Evolutionary conservation across 2,329 filamentous ascomycete species (phyloP).

Genomic region (Cladosporium sp.): DNA sequence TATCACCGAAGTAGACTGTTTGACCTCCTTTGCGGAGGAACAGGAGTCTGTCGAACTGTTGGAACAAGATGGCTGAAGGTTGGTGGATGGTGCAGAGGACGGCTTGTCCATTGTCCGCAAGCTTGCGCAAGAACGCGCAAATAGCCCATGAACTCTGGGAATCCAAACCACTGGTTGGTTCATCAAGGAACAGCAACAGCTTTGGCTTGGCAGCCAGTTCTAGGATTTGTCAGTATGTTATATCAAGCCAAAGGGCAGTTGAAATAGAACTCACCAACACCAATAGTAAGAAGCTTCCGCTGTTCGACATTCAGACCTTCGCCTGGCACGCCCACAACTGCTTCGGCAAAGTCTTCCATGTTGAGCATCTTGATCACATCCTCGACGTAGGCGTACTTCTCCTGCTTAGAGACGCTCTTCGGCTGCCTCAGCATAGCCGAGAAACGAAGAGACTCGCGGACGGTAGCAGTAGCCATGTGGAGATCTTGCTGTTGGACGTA

Average conservation of each 20-base stretch:
- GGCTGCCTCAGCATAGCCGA: conserved; percentile 60
- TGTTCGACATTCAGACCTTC: conserved; percentile 61
- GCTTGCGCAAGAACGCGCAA: conserved; percentile 70
- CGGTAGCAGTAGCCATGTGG: conserved; percentile 57
- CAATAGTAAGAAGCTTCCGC: conserved; percentile 61
- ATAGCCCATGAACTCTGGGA: conserved; percentile 73
- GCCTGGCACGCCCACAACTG: conserved; percentile 58
- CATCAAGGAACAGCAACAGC: conserved; percentile 71
- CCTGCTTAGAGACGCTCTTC: conserved; percentile 50
- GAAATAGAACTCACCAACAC: conserved; percentile 34
- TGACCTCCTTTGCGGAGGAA: conserved; percentile 73
- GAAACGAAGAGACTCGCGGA: conserved; percentile 62
- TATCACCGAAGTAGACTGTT: conserved; percentile 81
- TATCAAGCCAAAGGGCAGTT: neutral
- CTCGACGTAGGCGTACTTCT: conserved; percentile 63
- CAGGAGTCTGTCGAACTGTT: conserved; percentile 79
- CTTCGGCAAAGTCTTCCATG: conserved; percentile 62
- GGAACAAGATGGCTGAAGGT: conserved; percentile 80
- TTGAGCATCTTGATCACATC: conserved; percentile 60
- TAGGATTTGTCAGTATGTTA: neutral
- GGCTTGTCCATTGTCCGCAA: conserved; percentile 74
- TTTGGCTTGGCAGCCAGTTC: conserved; percentile 62
- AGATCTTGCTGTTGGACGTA: conserved; percentile 64
- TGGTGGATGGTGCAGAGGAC: conserved; percentile 91
- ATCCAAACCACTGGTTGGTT: conserved; percentile 71